phyloP scores from a whole-genome alignment of 1,139 yeast species.

The Williopsis jadinii region DNA sequence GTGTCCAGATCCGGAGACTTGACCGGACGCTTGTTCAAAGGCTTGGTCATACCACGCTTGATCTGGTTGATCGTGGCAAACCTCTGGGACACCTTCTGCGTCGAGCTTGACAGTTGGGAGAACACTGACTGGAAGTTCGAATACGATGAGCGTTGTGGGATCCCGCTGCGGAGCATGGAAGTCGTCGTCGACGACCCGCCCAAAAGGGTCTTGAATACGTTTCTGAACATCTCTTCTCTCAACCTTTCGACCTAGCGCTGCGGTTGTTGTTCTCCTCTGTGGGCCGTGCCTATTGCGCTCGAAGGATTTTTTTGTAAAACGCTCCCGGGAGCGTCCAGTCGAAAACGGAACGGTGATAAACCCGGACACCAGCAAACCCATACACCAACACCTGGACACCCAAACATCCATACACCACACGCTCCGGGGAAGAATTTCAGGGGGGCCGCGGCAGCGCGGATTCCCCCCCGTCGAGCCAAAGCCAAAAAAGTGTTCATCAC shows the following conservation, averaged over 20 bases:
- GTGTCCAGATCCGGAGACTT: slow-evolving; percentile 78
- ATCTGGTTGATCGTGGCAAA: slow-evolving; percentile 70
- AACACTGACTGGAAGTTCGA: slow-evolving; percentile 15
- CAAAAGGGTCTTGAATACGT: slow-evolving; percentile 18
- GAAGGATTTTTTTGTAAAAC: no score
- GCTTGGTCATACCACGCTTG: slow-evolving; percentile 57
- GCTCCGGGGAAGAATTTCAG: no score
- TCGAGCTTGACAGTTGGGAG: slow-evolving; percentile 6
- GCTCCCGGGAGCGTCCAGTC: no score
- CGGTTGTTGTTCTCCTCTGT: no score
- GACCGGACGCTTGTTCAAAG: slow-evolving; percentile 41
- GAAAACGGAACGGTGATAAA: no score
- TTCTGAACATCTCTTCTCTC: slow-evolving; percentile 14
- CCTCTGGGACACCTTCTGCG: slow-evolving; percentile 14
- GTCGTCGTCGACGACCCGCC: slow-evolving; percentile 12
- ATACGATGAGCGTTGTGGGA: slow-evolving; percentile 6
- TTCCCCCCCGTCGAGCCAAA: not conserved
- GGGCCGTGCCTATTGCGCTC: no score
- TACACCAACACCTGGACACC: no score
- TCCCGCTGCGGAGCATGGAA: slow-evolving; percentile 11
- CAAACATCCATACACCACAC: no score
- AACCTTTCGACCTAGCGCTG: no score
- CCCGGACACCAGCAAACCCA: no score
- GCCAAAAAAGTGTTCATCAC: no score
- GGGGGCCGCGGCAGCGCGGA: not conserved